These are phyloP conservation scores for Odontarrhena argentea DNA, from an alignment of 345 rosid species.

Conservation along the genomic window DNA sequence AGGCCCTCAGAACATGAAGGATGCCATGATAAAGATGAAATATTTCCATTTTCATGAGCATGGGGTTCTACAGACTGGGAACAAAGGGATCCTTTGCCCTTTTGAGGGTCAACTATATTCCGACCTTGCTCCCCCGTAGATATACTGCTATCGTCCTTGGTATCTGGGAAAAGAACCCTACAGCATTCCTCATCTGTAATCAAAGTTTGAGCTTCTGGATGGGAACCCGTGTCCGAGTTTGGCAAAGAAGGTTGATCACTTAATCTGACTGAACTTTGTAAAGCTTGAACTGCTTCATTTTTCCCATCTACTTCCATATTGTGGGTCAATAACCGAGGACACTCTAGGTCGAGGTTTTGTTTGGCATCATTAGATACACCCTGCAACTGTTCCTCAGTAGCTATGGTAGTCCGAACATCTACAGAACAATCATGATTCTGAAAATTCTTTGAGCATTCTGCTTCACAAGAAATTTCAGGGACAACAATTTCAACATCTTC, in stretches of 20 bases:
- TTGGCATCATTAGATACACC: constrained; percentile 51
- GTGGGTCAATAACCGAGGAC: constrained; percentile 52
- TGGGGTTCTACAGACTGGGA: constrained; percentile 46
- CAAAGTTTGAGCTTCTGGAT: constrained; percentile 55
- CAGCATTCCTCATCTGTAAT: constrained; percentile 91
- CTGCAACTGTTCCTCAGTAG: constrained; percentile 52
- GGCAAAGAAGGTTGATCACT: constrained; percentile 51
- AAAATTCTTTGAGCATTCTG: constrained; percentile 53
- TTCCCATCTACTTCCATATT: constrained; percentile 46
- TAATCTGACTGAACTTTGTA: constrained; percentile 50
- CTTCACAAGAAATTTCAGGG: constrained; percentile 64
- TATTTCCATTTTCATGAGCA: constrained; percentile 46
- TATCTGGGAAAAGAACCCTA: constrained; percentile 70
- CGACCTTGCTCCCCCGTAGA: constrained; percentile 48
- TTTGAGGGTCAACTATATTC: constrained; percentile 45
- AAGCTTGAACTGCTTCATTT: constrained; percentile 48
- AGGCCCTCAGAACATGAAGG: constrained; percentile 50
- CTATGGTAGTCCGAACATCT: constrained; percentile 45
- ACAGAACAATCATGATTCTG: constrained; percentile 46
- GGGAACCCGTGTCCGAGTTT: constrained; percentile 44
- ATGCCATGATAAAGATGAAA: constrained; percentile 47
- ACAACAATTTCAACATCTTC: constrained; percentile 55
- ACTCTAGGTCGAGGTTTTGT: constrained; percentile 51
- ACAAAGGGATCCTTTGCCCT: constrained; percentile 43
- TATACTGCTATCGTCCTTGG: constrained; percentile 45